Evolutionary conservation across 805 yeast genomes (phyloP), one percentile per base, ranked within the genome.

Genomic region (Metschnikowia sp.): DNA sequence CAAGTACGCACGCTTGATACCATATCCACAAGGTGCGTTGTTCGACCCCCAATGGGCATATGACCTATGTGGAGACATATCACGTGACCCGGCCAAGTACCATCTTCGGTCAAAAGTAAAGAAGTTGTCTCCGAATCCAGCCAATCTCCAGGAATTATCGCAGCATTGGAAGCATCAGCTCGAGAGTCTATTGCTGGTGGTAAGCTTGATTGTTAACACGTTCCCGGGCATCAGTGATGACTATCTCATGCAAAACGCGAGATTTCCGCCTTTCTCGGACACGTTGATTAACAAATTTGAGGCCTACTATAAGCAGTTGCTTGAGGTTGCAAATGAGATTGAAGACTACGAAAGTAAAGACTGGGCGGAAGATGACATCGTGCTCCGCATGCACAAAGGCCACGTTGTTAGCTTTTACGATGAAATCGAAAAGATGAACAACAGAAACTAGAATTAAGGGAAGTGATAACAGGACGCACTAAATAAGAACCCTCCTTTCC

Each of bases 21-120:
- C 73, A 8, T 63, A 63, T 19, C 77, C 79, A 1, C 32, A 33
- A 30, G 48, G 43, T 11, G 47, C 42, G 19, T 15, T 22, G 4
- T 63, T 53, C 34, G 68, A 70, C 19, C 51, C 69, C 29, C 47
- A 52, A 3, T 65, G 74, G 67, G 50, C 77, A 6, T 66, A 65
- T 33, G 59, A 62, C 10, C 47, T 77, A 13, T 78, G 82, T 55
- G 64, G 63, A 36, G 68, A 70, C 36, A 77, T 79, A 19, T 79
- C 77, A 49, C 49, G 48, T 3, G 68, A 78, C 49, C 83, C 83
- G 2, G 63, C 75, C 13, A 65, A 66, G 45, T 79, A 72, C 53
- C 83, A 79, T 48, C 64, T 78, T 29, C 60, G 83, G 34, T 62
- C 75, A 1, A 45, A 57, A 7, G 62, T 68, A 12, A 73, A 73